Evolutionary conservation across 1,284 basidiomycete genomes (phyloP).

Genomic region (Ganoderma lucidum): DNA sequence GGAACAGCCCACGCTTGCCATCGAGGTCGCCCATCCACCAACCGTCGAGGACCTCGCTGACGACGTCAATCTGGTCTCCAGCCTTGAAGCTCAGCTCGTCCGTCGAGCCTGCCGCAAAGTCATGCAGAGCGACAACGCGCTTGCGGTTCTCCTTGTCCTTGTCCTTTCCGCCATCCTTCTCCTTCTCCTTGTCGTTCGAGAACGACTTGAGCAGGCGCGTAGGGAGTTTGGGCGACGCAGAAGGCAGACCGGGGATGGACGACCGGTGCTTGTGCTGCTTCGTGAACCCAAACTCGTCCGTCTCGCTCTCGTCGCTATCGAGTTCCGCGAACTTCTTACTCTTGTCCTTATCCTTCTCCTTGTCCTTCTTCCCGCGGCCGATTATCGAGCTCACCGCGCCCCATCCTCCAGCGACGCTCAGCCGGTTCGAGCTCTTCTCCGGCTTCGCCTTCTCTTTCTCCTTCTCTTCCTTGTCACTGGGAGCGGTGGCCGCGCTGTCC

Average conservation of each 20-base stretch:
- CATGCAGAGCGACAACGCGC: constrained; percentile 73
- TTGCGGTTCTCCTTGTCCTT: constrained; percentile 43
- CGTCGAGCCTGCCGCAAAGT: constrained; percentile 68
- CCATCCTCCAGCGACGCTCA: constrained; percentile 67
- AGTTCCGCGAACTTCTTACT: constrained; percentile 50
- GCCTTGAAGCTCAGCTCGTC: constrained; percentile 80
- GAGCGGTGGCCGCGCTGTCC: constrained; percentile 65
- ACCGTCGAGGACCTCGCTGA: constrained; percentile 80
- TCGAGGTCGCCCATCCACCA: constrained; percentile 87
- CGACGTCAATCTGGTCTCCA: constrained; percentile 77
- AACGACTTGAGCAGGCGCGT: constrained; percentile 56
- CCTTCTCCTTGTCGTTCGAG: constrained; percentile 43
- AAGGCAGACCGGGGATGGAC: constrained; percentile 38
- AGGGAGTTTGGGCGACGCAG: constrained; percentile 49
- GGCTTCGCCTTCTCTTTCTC: constrained; percentile 43
- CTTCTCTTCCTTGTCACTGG: constrained; percentile 44
- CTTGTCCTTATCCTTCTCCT: constrained; percentile 48
- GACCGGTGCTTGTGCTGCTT: constrained; percentile 21
- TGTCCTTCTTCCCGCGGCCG: constrained; percentile 66
- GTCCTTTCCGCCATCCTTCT: constrained; percentile 35
- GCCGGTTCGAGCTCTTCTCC: constrained; percentile 38
- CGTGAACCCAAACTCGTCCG: constrained; percentile 36
- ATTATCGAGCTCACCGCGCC: constrained; percentile 63
- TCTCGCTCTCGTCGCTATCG: constrained; percentile 43
- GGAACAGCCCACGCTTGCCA: constrained; percentile 80